Conservation (phyloP, 1,284 basidiomycete genomes). For the Rhodotorula sp. region DNA sequence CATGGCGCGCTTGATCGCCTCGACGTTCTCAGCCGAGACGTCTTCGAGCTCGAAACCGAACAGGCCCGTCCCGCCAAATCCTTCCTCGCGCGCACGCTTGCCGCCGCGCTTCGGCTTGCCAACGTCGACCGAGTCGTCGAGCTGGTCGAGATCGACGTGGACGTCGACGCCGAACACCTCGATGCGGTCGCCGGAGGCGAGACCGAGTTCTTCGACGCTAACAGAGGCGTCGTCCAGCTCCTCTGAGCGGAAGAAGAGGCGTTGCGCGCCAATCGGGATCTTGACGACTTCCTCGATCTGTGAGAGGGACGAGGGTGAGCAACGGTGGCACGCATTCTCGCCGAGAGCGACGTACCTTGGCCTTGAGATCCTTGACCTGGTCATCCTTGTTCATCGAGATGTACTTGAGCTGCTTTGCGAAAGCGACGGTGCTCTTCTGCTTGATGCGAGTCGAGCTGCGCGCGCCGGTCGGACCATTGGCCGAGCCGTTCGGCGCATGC, state of each 20-base stretch:
- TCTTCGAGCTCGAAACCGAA: conserved; percentile 13
- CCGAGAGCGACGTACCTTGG: conserved; percentile 58
- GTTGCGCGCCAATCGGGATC: conserved; percentile 72
- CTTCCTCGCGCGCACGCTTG: conserved; percentile 60
- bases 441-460: conserved; percentile 20
- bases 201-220: conserved; percentile 63
- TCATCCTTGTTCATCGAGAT: conserved; percentile 61
- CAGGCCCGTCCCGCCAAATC: conserved; percentile 73
- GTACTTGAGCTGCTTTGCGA: conserved; percentile 1
- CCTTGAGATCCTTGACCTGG: conserved; percentile 72
- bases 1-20: background rate
- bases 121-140: conserved; percentile 47
- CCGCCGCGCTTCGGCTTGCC: conserved; percentile 13
- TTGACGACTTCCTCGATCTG: conserved; percentile 63
- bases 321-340: background rate
- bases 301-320: background rate
- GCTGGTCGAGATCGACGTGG: conserved; percentile 59
- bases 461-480: background rate
- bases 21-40: conserved; percentile 2
- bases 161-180: conserved; percentile 68
- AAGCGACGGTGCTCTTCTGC: conserved; percentile 5
- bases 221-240: conserved; percentile 63
- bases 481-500: background rate
- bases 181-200: conserved; percentile 65
- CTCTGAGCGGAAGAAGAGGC: conserved; percentile 62